Evolutionary conservation across 495 filamentous ascomycete species (phyloP).

Genomic region (Mytilinidion resinicola): DNA sequence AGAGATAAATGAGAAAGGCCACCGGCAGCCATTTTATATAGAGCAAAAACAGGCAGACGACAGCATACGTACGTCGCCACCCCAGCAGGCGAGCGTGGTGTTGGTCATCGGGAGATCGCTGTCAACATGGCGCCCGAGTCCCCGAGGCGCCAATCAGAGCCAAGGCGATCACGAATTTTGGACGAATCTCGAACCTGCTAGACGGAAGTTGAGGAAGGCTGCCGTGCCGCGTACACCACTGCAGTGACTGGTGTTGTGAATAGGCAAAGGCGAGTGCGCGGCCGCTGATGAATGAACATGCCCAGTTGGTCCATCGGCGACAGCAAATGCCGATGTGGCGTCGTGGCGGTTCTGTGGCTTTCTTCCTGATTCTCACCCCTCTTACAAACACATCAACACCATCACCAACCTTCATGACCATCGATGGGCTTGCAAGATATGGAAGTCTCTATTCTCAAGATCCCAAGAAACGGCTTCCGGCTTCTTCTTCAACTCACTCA

Average conservation of each 20-base stretch:
- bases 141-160: background rate
- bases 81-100: background rate
- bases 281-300: background rate
- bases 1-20: background rate
- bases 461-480: too few species aligned
- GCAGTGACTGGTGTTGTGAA: background rate
- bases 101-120: background rate
- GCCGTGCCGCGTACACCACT: background rate
- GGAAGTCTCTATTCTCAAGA: too few species aligned
- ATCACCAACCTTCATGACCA: too few species aligned
- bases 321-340: too few species aligned
- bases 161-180: background rate
- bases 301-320: too few species aligned
- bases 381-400: too few species aligned
- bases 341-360: too few species aligned
- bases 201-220: background rate
- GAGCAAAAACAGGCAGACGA: background rate
- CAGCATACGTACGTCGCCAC: slow-evolving; percentile 3
- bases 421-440: too few species aligned
- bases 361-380: too few species aligned
- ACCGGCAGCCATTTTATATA: background rate
- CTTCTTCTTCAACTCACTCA: too few species aligned
- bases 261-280: background rate
- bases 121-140: background rate
- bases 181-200: background rate